Conservation (phyloP, 257 asterid genomes). For the Solanum clarkiae region DNA sequence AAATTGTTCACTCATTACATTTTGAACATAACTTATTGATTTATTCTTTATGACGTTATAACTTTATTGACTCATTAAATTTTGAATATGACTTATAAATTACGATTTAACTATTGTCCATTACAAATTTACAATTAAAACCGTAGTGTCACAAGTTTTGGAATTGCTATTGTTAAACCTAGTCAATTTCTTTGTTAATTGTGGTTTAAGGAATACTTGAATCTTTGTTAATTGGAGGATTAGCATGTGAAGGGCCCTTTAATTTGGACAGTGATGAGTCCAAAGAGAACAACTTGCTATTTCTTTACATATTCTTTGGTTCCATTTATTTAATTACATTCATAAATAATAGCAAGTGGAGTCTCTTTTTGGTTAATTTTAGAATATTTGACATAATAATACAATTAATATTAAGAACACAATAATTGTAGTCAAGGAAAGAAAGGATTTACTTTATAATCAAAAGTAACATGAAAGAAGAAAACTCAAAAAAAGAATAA, state of each 20-base stretch:
- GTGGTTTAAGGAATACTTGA: background rate
- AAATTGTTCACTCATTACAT: background rate
- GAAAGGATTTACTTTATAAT: background rate
- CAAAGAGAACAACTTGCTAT: background rate
- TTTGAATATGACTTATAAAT: background rate
- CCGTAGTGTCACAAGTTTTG: background rate
- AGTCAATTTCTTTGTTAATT: background rate
- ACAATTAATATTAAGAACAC: background rate
- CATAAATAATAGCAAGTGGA: background rate
- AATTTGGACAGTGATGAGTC: background rate
- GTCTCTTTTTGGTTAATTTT: background rate
- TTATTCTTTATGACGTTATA: background rate
- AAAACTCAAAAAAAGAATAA: background rate
- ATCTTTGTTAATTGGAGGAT: background rate
- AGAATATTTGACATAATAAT: background rate
- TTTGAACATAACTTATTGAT: background rate
- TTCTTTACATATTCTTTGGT: background rate
- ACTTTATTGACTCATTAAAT: background rate
- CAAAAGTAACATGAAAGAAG: background rate
- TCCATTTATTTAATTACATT: background rate
- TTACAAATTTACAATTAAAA: background rate
- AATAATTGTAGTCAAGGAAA: background rate
- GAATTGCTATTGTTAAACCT: background rate
- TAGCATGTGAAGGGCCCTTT: background rate
- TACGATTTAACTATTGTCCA: background rate